Percentiles rank a stretch among this genome's conserved stretches.
These are phyloP conservation scores for Fomitopsis pinicola DNA, from an alignment of 1,284 basidiomycete genomes.

Conservation along the genomic window DNA sequence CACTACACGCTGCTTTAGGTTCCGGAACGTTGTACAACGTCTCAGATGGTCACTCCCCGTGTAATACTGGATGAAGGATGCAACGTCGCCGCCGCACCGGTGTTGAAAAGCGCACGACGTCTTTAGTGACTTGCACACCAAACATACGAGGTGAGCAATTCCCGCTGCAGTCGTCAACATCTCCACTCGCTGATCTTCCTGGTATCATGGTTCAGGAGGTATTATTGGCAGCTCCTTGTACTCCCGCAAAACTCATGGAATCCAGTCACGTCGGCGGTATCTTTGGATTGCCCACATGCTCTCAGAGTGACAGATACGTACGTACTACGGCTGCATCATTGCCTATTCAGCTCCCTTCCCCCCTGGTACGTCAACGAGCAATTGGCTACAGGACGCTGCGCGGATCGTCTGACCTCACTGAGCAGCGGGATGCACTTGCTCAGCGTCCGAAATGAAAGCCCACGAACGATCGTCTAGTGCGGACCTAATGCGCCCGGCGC, in stretches of 20 bases:
- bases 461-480: not conserved
- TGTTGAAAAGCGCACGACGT: too few relatives aligned
- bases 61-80: too few relatives aligned
- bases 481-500: not conserved
- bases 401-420: not conserved
- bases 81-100: too few relatives aligned
- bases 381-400: not conserved
- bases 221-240: too few relatives aligned
- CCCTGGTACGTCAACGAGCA: not conserved
- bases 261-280: not conserved
- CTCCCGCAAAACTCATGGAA: not conserved
- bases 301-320: not conserved
- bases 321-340: not conserved
- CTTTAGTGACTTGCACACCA: too few relatives aligned
- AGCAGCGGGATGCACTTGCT: not conserved
- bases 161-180: too few relatives aligned
- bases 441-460: not conserved
- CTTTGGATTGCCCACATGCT: too few relatives aligned
- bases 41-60: too few relatives aligned
- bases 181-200: too few relatives aligned
- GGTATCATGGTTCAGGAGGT: too few relatives aligned
- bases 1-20: not conserved
- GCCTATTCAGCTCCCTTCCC: not conserved
- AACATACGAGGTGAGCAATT: too few relatives aligned
- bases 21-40: too few relatives aligned